Conservation (phyloP, 176 grass and related monocot species). For the Triticum monococcum region DNA sequence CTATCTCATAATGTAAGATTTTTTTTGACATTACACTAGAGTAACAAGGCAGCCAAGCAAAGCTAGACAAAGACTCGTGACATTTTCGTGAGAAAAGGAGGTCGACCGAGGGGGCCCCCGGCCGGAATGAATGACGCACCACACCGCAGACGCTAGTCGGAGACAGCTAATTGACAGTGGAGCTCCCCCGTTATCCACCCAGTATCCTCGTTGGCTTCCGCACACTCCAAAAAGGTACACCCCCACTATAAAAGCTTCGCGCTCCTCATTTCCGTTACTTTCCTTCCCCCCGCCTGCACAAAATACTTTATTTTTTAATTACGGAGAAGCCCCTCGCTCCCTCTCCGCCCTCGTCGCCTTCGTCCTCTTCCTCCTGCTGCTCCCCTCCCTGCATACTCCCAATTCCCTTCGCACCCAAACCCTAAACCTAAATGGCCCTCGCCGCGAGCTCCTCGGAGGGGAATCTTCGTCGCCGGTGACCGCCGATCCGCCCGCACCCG, state of each 20-base stretch:
- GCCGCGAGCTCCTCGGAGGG: constrained; percentile 4
- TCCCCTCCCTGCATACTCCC: not conserved
- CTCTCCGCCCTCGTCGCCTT: not conserved
- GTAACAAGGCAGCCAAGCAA: not conserved
- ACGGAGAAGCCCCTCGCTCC: constrained; percentile 11
- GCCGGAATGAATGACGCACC: not conserved
- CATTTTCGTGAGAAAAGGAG: not conserved
- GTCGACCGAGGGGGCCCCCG: not conserved
- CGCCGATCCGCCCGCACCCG: not conserved
- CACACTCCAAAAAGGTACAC: constrained; percentile 15
- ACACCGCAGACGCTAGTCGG: constrained; percentile 20
- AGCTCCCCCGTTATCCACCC: not conserved
- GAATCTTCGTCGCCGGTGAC: not conserved
- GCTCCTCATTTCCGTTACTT: constrained; percentile 25
- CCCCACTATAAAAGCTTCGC: constrained; percentile 29
- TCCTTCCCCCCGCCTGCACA: constrained; percentile 17
- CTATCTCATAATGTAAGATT: too few species aligned
- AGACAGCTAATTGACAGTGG: constrained; percentile 61
- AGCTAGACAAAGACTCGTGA: not conserved
- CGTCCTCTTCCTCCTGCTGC: constrained; percentile 32
- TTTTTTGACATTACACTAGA: too few species aligned
- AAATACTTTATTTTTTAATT: not conserved
- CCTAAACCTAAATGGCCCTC: constrained; percentile 41
- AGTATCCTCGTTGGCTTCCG: constrained; percentile 49
- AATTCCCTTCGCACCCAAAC: constrained; percentile 47